These are phyloP conservation scores for Lepidium sativum DNA, from an alignment of 345 rosid species.

Conservation along the genomic window DNA sequence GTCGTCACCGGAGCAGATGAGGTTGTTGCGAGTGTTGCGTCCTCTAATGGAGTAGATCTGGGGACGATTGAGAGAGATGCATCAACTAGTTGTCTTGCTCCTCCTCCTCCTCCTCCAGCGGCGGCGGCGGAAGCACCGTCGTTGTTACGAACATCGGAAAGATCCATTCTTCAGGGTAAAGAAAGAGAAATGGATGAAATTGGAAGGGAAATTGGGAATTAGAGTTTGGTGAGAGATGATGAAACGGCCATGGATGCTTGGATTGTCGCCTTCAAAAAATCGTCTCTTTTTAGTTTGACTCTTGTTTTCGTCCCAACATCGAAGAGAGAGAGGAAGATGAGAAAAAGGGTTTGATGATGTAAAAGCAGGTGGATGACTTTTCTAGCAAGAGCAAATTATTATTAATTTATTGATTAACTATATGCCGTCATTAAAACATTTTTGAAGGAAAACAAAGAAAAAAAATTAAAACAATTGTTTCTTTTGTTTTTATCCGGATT, in stretches of 20 bases:
- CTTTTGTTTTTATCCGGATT: too few species aligned
- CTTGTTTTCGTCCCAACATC: conserved; percentile 14
- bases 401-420: neutral
- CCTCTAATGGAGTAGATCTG: conserved; percentile 47
- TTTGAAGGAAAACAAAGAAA: too few species aligned
- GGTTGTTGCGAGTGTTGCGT: conserved; percentile 9
- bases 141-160: conserved; percentile 43
- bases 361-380: conserved; percentile 30
- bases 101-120: conserved; percentile 20
- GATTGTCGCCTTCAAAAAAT: conserved; percentile 4
- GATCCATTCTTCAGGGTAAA: conserved; percentile 37
- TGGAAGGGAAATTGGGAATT: neutral
- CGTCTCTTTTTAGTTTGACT: conserved; percentile 14
- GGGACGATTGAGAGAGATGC: conserved; percentile 64
- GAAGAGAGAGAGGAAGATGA: conserved; percentile 2
- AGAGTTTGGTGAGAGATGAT: conserved; percentile 11
- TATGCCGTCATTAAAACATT: conserved; percentile 25
- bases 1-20: conserved; percentile 1
- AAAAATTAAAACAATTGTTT: conserved; percentile 9
- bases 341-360: conserved; percentile 23
- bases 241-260: conserved; percentile 20
- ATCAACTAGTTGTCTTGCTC: conserved; percentile 40
- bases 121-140: conserved; percentile 2
- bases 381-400: neutral
- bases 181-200: neutral